These are phyloP conservation scores for Plasmodium gallinaceum DNA, from an alignment of 169 alveolate species.

Conservation along the genomic window DNA sequence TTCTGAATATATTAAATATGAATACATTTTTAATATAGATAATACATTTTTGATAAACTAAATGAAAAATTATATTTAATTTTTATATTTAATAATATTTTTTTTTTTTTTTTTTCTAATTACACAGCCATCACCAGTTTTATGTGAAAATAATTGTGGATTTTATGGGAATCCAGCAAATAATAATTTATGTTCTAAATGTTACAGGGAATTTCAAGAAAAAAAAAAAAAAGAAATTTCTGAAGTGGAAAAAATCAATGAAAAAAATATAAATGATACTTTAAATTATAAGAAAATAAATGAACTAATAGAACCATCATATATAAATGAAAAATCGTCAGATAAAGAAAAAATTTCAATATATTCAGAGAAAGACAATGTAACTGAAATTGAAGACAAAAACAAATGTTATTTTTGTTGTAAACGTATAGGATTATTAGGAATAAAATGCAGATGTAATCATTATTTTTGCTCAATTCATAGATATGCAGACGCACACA, in stretches of 20 bases:
- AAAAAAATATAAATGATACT: constrained; percentile 35
- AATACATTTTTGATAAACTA: no score
- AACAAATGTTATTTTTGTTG: constrained; percentile 92
- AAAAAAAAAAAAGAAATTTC: constrained; percentile 75
- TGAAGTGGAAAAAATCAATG: constrained; percentile 37
- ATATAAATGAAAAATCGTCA: constrained; percentile 4
- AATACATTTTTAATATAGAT: no score
- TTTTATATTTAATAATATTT: neutral
- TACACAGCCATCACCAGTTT: constrained; percentile 83
- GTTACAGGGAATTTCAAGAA: constrained; percentile 89
- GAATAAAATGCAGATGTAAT: constrained; percentile 94
- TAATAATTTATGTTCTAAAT: constrained; percentile 92
- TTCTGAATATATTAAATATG: neutral
- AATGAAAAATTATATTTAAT: neutral
- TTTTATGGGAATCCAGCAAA: constrained; percentile 94
- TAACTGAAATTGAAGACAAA: constrained; percentile 57
- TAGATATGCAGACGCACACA: constrained; percentile 94
- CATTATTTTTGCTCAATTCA: constrained; percentile 93
- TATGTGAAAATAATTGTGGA: constrained; percentile 92
- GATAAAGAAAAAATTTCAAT: constrained; percentile 15
- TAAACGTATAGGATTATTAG: constrained; percentile 92
- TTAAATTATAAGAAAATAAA: constrained; percentile 21
- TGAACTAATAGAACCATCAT: constrained; percentile 26
- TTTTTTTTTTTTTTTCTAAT: constrained; percentile 5
- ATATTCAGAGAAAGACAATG: constrained; percentile 3